Conservation (phyloP, 164 flowering plant species). For the Malania oleifera region DNA sequence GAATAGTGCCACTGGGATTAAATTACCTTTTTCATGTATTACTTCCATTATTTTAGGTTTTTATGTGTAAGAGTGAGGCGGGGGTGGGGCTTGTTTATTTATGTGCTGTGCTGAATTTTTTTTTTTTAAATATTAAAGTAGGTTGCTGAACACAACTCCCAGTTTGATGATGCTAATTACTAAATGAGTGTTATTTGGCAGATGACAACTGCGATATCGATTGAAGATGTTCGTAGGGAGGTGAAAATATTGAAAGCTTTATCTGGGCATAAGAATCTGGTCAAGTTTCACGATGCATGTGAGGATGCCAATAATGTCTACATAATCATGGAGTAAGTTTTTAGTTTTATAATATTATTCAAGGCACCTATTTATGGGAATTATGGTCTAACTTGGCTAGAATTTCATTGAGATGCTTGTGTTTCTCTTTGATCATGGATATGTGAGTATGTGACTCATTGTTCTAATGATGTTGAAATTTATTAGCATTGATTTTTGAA, state of each 20-base stretch:
- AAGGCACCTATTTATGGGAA: not conserved
- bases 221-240: constrained; percentile 98
- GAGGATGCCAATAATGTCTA: constrained; percentile 87
- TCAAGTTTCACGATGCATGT: constrained; percentile 85
- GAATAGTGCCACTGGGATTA: no score
- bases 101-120: no score
- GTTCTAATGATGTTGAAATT: not conserved
- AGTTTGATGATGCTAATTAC: not conserved
- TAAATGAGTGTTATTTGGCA: constrained; percentile 29
- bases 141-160: not conserved
- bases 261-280: constrained; percentile 76
- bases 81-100: no score
- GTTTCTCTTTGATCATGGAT: not conserved
- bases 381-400: not conserved
- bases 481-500: no score
- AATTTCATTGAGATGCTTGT: not conserved
- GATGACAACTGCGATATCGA: constrained; percentile 94
- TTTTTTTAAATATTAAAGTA: no score
- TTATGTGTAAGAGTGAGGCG: no score
- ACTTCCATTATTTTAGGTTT: no score
- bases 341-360: constrained; percentile 4
- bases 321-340: constrained; percentile 91
- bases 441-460: not conserved
- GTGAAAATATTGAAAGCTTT: constrained; percentile 90
- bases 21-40: no score